Conservation (phyloP, 2,329 filamentous ascomycete genomes). For the Xylariales sp. region DNA sequence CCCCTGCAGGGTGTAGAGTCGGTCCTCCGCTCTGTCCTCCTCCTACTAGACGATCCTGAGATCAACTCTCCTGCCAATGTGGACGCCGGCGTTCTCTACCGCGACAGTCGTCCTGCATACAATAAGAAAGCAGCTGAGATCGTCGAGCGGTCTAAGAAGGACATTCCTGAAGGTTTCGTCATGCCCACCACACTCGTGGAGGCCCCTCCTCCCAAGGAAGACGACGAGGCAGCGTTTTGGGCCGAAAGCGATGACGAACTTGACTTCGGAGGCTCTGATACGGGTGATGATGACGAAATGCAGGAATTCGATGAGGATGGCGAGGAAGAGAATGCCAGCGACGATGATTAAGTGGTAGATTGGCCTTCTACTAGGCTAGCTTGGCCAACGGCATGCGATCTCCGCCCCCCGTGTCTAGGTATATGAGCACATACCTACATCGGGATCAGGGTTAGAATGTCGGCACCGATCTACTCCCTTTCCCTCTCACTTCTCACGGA, state of each 20-base stretch:
- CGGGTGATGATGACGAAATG: constrained; percentile 53
- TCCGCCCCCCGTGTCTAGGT: too few species aligned
- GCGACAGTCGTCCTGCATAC: constrained; percentile 68
- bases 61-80: constrained; percentile 93
- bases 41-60: constrained; percentile 90
- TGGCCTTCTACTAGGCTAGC: too few species aligned
- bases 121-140: constrained; percentile 64
- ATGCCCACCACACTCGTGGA: constrained; percentile 75
- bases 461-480: too few species aligned
- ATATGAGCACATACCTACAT: too few species aligned
- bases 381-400: too few species aligned
- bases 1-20: constrained; percentile 92
- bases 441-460: too few species aligned
- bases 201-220: constrained; percentile 57
- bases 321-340: constrained; percentile 54
- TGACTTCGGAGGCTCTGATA: constrained; percentile 74
- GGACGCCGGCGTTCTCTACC: constrained; percentile 82
- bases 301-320: constrained; percentile 56
- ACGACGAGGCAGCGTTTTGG: constrained; percentile 80
- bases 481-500: too few species aligned
- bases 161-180: constrained; percentile 73
- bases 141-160: constrained; percentile 68
- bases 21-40: constrained; percentile 86
- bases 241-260: constrained; percentile 71
- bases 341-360: too few species aligned